Evolutionary conservation across 2,329 filamentous ascomycete genomes (phyloP).

Genomic region (Trichoderma sp.): DNA sequence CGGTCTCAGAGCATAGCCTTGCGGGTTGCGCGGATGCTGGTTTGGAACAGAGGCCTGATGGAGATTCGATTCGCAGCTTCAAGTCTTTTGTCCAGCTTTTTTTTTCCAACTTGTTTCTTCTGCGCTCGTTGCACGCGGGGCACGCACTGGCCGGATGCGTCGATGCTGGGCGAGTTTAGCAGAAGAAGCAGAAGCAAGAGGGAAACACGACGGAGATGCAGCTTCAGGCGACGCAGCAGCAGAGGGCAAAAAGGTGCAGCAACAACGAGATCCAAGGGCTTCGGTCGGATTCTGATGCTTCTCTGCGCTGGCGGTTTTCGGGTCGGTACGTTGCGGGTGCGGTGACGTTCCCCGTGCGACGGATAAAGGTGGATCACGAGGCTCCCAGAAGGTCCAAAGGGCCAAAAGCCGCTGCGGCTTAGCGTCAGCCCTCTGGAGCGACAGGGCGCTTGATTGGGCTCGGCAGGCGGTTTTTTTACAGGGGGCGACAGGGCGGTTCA

Average conservation of each 20-base stretch:
- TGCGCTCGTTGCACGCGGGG: not conserved
- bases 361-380: slow-evolving; percentile 23
- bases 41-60: not conserved
- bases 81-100: not conserved
- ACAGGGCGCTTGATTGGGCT: slow-evolving; percentile 15
- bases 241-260: not conserved
- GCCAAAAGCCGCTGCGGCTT: not conserved
- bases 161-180: not conserved
- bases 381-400: not conserved
- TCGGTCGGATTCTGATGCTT: not conserved
- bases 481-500: slow-evolving; percentile 3
- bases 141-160: not conserved
- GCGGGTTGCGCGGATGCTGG: not conserved
- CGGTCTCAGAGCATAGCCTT: slow-evolving; percentile 24
- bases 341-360: slow-evolving; percentile 15
- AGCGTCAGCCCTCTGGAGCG: slow-evolving; percentile 15
- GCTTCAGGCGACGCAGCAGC: not conserved
- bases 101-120: not conserved
- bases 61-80: not conserved
- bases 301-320: slow-evolving; percentile 13
- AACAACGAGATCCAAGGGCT: not conserved
- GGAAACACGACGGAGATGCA: not conserved
- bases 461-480: not conserved
- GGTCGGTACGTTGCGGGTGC: slow-evolving; percentile 19
- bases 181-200: not conserved